These are phyloP conservation scores for Pontederia crassipes DNA, from an alignment of 176 grass and related monocot species.

Conservation along the genomic window DNA sequence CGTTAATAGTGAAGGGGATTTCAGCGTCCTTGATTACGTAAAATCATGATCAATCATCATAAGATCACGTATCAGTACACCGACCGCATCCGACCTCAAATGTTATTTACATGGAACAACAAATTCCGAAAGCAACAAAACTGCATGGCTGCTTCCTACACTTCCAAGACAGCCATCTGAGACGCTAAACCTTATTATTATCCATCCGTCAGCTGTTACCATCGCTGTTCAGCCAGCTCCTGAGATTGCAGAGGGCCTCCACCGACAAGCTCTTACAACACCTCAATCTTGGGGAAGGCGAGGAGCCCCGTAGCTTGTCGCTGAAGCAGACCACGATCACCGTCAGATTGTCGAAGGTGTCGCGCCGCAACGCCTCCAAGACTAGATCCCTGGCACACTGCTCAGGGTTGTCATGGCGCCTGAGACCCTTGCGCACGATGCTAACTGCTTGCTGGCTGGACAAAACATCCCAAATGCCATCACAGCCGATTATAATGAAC, in stretches of 20 bases:
- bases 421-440: slow-evolving; percentile 7
- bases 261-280: slow-evolving; percentile 9
- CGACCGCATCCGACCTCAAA: too few relatives aligned
- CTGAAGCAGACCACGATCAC: too few relatives aligned
- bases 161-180: background rate
- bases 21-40: too few relatives aligned
- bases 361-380: too few relatives aligned
- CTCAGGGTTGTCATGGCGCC: slow-evolving; percentile 4
- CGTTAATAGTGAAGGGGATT: too few relatives aligned
- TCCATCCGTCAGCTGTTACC: background rate
- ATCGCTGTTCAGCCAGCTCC: slow-evolving; percentile 5
- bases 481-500: slow-evolving; percentile 5
- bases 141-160: background rate
- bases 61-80: too few relatives aligned
- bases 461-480: slow-evolving; percentile 16
- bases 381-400: too few relatives aligned
- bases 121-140: background rate
- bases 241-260: slow-evolving; percentile 7
- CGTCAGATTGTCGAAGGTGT: too few relatives aligned
- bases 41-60: too few relatives aligned
- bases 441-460: slow-evolving; percentile 4
- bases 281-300: background rate
- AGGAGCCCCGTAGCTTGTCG: background rate
- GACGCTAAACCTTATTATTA: too few relatives aligned
- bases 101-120: too few relatives aligned